Percentiles rank a stretch among this genome's conserved stretches.
These are phyloP conservation scores for Boletus eberwhitei DNA, from an alignment of 768 basidiomycete genomes.

Conservation along the genomic window DNA sequence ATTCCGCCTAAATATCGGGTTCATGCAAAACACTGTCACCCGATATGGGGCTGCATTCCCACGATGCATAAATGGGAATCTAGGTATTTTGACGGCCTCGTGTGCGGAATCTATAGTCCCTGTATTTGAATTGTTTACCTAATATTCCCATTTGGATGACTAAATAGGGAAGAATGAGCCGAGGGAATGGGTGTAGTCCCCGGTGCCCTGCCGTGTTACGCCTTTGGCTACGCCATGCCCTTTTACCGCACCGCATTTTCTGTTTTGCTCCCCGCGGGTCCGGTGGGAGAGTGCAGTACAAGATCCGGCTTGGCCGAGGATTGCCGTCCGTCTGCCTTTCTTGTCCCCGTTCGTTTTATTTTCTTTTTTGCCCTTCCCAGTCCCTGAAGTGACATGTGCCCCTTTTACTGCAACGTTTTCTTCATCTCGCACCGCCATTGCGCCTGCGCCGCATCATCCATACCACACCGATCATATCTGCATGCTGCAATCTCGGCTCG, in stretches of 20 bases:
- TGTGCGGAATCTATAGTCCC: conserved; percentile 34
- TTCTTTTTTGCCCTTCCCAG: conserved; percentile 4
- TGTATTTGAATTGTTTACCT: conserved; percentile 30
- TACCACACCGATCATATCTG: conserved; percentile 22
- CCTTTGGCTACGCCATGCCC: conserved; percentile 19
- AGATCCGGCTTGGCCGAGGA: conserved; percentile 30
- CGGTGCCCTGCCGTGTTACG: conserved; percentile 26
- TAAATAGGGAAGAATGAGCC: conserved; percentile 3
- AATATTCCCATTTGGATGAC: conserved; percentile 25
- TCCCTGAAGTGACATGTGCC: conserved; percentile 21
- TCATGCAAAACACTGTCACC: neutral
- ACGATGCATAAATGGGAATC: conserved; percentile 12
- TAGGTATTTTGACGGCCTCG: conserved; percentile 29
- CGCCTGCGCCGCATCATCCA: conserved; percentile 22
- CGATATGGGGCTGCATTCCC: conserved; percentile 12
- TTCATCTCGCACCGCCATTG: conserved; percentile 30
- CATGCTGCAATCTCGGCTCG: conserved; percentile 28
- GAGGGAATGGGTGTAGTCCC: conserved; percentile 15
- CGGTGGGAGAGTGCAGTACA: conserved; percentile 8
- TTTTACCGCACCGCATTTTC: conserved; percentile 18
- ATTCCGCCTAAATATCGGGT: conserved; percentile 34
- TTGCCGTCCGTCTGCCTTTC: conserved; percentile 14
- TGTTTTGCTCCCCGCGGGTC: conserved; percentile 25
- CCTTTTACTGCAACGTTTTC: conserved; percentile 30
- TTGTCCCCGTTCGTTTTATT: conserved; percentile 3